phyloP scores from a whole-genome alignment of 2,329 filamentous ascomycete genomes.

The Beauveria asiatica region DNA sequence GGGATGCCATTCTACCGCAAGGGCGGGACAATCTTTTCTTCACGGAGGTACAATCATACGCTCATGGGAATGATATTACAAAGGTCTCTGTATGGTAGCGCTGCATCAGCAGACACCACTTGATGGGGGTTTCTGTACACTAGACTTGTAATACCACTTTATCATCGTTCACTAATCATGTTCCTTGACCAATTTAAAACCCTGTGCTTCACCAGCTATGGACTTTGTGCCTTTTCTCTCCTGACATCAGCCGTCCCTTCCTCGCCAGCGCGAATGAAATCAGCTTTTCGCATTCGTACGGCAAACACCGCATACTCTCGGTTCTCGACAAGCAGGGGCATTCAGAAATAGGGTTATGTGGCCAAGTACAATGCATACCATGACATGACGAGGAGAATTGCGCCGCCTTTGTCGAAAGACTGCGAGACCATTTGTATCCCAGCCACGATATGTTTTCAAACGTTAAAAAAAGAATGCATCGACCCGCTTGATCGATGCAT shows the following conservation, averaged over 20 bases:
- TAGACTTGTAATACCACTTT: not conserved
- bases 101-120: not conserved
- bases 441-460: conserved; percentile 55
- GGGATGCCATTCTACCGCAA: too few species aligned
- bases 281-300: conserved; percentile 51
- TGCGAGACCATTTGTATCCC: conserved; percentile 50
- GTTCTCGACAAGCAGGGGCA: not conserved
- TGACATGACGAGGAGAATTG: conserved; percentile 50
- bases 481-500: conserved; percentile 33
- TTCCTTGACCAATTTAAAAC: conserved; percentile 16
- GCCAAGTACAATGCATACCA: conserved; percentile 42
- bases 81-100: too few species aligned
- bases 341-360: not conserved
- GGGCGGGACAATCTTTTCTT: too few species aligned
- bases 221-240: conserved; percentile 16
- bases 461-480: conserved; percentile 49
- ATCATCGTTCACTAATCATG: not conserved
- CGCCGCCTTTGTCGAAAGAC: conserved; percentile 46
- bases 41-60: too few species aligned
- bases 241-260: conserved; percentile 34
- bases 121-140: not conserved
- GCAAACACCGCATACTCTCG: conserved; percentile 43
- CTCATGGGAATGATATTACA: too few species aligned
- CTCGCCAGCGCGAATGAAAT: conserved; percentile 50
- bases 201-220: conserved; percentile 19